Evolutionary conservation across 1,139 yeast genomes (phyloP).

Genomic region (Hyphopichia fennica): DNA sequence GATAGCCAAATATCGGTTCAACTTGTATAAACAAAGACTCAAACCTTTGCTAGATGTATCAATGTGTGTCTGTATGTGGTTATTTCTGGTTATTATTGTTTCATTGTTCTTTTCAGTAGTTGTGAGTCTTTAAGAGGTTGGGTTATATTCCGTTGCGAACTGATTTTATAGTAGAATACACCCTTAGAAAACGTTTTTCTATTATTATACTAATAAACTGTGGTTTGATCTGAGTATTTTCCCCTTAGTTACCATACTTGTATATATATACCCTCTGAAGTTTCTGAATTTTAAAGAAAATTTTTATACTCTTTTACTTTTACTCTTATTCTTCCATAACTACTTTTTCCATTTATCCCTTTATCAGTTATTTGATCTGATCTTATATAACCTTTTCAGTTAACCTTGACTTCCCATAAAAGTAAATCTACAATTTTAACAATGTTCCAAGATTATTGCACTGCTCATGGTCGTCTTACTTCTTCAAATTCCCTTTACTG

Average conservation of each 20-base stretch:
- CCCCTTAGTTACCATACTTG: background rate
- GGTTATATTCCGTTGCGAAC: background rate
- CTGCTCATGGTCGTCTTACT: constrained; percentile 17
- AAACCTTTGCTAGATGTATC: too few species aligned
- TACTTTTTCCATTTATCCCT: background rate
- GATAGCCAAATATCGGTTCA: too few species aligned
- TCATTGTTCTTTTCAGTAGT: too few species aligned
- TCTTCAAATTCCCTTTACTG: constrained; percentile 18
- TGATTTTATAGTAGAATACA: background rate
- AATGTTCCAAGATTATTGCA: constrained; percentile 22
- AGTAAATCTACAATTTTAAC: background rate
- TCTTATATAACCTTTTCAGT: too few species aligned
- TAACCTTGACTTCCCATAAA: too few species aligned
- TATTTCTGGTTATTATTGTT: too few species aligned
- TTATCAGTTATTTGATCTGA: too few species aligned
- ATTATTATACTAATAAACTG: too few species aligned
- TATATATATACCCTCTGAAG: background rate
- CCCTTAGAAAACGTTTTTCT: background rate
- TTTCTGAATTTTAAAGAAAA: constrained; percentile 1
- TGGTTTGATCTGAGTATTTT: background rate
- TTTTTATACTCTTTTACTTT: background rate
- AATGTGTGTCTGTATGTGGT: too few species aligned
- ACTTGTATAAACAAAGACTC: too few species aligned
- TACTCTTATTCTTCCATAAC: background rate
- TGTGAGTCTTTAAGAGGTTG: too few species aligned